Evolutionary conservation across 495 filamentous ascomycete genomes (phyloP).

Genomic region (Halenospora varia): DNA sequence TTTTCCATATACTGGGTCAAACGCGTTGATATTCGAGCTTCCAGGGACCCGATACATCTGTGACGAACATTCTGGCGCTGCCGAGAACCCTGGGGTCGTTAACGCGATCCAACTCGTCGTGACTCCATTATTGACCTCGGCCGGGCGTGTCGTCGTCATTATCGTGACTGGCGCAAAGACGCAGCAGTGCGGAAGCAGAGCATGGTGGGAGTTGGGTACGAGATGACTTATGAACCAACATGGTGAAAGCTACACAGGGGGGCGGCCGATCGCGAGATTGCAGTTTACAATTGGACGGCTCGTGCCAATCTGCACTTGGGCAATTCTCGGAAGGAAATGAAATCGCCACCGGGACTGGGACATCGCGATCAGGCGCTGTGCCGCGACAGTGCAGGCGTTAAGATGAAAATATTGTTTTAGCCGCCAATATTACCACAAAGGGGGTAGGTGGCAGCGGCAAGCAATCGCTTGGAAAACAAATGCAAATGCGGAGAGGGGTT

Average conservation of each 20-base stretch:
- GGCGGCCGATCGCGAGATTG: neutral
- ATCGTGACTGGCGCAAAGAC: slow-evolving; percentile 10
- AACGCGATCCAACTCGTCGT: slow-evolving; percentile 10
- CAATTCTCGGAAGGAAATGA: neutral
- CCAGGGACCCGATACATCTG: slow-evolving; percentile 2
- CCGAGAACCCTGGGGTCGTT: neutral
- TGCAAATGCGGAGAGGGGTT: neutral
- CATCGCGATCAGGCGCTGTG: neutral
- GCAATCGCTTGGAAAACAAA: neutral
- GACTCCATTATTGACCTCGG: slow-evolving; percentile 5
- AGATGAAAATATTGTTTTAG: neutral
- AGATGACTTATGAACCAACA: neutral
- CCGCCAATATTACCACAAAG: neutral
- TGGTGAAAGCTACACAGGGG: neutral
- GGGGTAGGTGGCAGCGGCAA: neutral
- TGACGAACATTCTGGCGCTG: slow-evolving; percentile 4
- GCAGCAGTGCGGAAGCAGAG: neutral
- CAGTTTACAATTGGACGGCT: neutral
- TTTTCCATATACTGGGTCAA: slow-evolving; percentile 68
- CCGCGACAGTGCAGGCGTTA: neutral
- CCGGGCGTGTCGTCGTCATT: slow-evolving; percentile 9
- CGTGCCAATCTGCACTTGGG: neutral
- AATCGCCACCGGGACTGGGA: neutral
- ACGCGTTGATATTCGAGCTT: slow-evolving; percentile 48
- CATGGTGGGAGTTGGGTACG: neutral